A percentile compares a stretch with the other conserved stretches of the same genome.
Conservation (phyloP, 768 basidiomycete genomes). For the Suillus placidus region DNA sequence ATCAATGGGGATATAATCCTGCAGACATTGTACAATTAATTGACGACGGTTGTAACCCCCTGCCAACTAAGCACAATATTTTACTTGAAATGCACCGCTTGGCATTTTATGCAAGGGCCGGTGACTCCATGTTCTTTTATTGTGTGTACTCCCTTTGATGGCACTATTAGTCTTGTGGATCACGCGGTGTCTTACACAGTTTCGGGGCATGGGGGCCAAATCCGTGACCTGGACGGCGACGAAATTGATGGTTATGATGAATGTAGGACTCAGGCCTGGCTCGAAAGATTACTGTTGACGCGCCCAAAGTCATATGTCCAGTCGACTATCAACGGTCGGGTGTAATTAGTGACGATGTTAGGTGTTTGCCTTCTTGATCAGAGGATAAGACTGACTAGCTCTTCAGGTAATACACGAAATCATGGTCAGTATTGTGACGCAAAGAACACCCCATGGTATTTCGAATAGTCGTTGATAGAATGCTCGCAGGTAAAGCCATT, state of each 20-base stretch:
- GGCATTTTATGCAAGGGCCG: not conserved
- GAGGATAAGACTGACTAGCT: not conserved
- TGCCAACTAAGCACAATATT: not conserved
- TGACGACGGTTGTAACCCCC: not conserved
- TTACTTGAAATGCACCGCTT: not conserved
- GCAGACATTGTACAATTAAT: not conserved
- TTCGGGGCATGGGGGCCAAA: not conserved
- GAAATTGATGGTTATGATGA: conserved; percentile 8
- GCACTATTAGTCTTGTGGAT: not conserved
- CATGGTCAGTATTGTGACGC: not conserved
- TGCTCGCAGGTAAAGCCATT: not conserved
- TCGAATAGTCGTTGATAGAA: not conserved
- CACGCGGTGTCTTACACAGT: not conserved
- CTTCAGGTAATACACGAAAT: conserved; percentile 4
- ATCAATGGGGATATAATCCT: not conserved
- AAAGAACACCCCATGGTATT: not conserved
- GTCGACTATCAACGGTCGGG: conserved; percentile 2
- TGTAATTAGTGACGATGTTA: conserved; percentile 1
- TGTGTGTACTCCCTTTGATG: not conserved
- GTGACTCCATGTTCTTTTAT: conserved; percentile 2
- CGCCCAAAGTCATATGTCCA: conserved; percentile 2
- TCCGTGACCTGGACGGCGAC: not conserved
- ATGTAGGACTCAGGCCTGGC: not conserved
- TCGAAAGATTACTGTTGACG: not conserved
- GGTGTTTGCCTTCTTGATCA: not conserved